Percentiles rank a stretch among this genome's conserved stretches.
Conservation (phyloP, 306 rosid species). For the Clitoria ternatea region DNA sequence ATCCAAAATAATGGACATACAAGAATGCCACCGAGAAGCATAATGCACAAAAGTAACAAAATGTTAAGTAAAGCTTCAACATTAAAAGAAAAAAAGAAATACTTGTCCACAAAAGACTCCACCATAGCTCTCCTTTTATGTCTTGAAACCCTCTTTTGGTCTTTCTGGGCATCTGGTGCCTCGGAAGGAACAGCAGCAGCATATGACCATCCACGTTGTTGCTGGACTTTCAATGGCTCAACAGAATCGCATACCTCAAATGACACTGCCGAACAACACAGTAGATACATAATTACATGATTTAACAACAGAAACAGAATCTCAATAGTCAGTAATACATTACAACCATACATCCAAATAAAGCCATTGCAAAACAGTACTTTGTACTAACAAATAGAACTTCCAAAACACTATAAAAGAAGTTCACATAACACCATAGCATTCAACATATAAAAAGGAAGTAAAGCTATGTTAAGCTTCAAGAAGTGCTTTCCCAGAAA, state of each 20-base stretch:
- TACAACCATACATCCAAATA: conserved; percentile 6
- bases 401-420: neutral
- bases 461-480: neutral
- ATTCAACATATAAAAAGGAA: neutral
- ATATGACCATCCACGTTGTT: conserved; percentile 38
- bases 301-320: conserved; percentile 1
- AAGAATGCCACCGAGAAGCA: neutral
- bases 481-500: neutral
- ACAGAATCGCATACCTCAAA: conserved; percentile 17
- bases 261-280: conserved; percentile 27
- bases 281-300: neutral
- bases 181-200: conserved; percentile 47
- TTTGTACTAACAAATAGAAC: neutral
- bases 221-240: conserved; percentile 24
- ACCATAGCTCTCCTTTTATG: conserved; percentile 49
- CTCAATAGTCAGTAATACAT: neutral
- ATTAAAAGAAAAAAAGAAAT: conserved; percentile 23
- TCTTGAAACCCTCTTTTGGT: conserved; percentile 35
- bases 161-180: conserved; percentile 12
- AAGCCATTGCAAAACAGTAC: neutral
- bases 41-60: neutral
- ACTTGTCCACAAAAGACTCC: conserved; percentile 61
- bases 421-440: neutral
- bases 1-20: neutral
- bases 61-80: neutral